phyloP scores from a whole-genome alignment of 305 asterid species.

The Petunia hybrid region DNA sequence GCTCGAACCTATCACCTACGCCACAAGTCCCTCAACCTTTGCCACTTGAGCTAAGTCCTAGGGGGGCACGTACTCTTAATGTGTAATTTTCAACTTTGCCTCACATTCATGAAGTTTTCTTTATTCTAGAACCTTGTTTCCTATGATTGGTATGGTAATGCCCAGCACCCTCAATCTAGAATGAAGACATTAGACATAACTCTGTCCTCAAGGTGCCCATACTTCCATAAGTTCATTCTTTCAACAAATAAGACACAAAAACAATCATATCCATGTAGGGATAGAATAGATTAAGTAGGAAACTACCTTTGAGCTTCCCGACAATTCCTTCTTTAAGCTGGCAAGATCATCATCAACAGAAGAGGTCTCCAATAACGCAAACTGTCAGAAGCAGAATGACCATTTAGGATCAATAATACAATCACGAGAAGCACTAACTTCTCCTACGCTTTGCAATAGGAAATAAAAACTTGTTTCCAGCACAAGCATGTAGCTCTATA shows the following conservation, averaged over 20 bases:
- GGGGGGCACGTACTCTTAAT: too few species aligned
- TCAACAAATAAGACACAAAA: background rate
- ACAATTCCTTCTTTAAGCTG: slow-evolving; percentile 70
- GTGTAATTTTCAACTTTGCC: too few species aligned
- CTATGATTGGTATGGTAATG: background rate
- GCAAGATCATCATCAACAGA: slow-evolving; percentile 96
- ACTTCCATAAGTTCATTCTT: background rate
- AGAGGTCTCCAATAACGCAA: slow-evolving; percentile 82
- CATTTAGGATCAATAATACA: slow-evolving; percentile 28
- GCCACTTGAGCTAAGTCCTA: too few species aligned
- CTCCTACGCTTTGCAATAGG: background rate
- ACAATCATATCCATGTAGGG: background rate
- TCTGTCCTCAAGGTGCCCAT: slow-evolving; percentile 17
- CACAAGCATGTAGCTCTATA: background rate
- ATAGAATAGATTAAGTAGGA: background rate
- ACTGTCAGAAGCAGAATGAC: slow-evolving; percentile 54
- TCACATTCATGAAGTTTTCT: background rate
- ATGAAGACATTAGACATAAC: background rate
- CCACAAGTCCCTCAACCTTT: too few species aligned
- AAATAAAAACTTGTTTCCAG: background rate
- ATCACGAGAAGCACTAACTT: slow-evolving; percentile 11
- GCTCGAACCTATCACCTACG: too few species aligned
- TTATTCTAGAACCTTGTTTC: background rate
- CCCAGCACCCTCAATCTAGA: background rate
- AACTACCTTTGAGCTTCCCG: slow-evolving; percentile 75